Percentiles rank a stretch among this genome's conserved stretches.
phyloP scores from a whole-genome alignment of 2,329 filamentous ascomycete genomes.

The Alternaria gansuensis region DNA sequence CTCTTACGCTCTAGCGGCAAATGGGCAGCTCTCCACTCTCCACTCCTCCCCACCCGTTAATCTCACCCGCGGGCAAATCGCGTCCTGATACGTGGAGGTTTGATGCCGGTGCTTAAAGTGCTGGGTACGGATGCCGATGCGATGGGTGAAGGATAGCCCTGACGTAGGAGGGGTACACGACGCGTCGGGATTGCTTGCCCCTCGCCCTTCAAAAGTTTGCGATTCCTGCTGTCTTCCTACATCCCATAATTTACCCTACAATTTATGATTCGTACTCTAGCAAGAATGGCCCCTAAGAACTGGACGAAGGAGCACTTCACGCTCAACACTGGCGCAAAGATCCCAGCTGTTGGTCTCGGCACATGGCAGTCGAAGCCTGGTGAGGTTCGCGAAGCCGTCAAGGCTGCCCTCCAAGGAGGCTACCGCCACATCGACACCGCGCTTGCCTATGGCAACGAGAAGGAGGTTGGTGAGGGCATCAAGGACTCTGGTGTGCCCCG shows the following conservation, averaged over 20 bases:
- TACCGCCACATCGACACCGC: slow-evolving; percentile 83
- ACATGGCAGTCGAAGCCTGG: slow-evolving; percentile 80
- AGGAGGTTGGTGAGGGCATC: slow-evolving; percentile 76
- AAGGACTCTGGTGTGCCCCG: slow-evolving; percentile 71
- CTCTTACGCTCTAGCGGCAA: slow-evolving; percentile 17
- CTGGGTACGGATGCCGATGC: slow-evolving; percentile 7
- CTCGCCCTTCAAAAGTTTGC: slow-evolving; percentile 17
- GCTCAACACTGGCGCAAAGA: slow-evolving; percentile 71
- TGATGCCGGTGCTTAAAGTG: slow-evolving; percentile 20
- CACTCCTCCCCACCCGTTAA: slow-evolving; percentile 13
- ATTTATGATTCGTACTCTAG: slow-evolving; percentile 39
- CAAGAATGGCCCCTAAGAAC: slow-evolving; percentile 45
- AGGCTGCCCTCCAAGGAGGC: slow-evolving; percentile 71
- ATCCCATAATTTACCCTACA: slow-evolving; percentile 14
- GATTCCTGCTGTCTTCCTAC: slow-evolving; percentile 9
- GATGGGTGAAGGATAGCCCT: slow-evolving; percentile 16
- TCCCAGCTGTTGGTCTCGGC: slow-evolving; percentile 78
- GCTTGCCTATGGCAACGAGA: slow-evolving; percentile 80
- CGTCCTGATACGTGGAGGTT: slow-evolving; percentile 19
- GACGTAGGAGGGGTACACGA: slow-evolving; percentile 25
- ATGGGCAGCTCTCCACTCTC: slow-evolving; percentile 6
- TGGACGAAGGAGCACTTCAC: slow-evolving; percentile 51
- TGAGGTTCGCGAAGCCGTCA: slow-evolving; percentile 75
- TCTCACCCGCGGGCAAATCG: slow-evolving; percentile 21
- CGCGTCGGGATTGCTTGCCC: slow-evolving; percentile 14